These are phyloP conservation scores for Naganishia onofrii DNA, from an alignment of 768 basidiomycete species.

Conservation along the genomic window DNA sequence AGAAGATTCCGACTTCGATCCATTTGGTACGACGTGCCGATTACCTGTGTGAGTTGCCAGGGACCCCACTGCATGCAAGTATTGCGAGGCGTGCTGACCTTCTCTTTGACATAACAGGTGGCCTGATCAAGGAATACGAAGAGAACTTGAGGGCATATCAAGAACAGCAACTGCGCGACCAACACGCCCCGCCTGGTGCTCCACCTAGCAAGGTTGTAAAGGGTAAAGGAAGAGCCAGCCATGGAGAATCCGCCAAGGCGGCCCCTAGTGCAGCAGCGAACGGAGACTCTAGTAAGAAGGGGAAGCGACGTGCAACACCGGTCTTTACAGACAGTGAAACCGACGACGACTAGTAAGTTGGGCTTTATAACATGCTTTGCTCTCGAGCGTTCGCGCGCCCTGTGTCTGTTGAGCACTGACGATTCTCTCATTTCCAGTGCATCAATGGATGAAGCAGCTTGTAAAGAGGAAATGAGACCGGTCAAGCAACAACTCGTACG, in stretches of 20 bases:
- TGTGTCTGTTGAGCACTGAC: background rate
- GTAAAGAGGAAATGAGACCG: constrained; percentile 91
- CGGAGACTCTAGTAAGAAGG: constrained; percentile 63
- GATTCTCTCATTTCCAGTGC: constrained; percentile 58
- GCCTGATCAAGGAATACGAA: constrained; percentile 49
- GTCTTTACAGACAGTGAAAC: constrained; percentile 92
- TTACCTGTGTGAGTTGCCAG: constrained; percentile 60
- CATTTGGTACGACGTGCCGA: constrained; percentile 96
- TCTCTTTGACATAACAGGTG: constrained; percentile 31
- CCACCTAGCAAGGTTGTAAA: constrained; percentile 13
- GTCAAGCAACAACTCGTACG: constrained; percentile 92
- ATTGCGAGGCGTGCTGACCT: background rate
- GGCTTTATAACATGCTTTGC: background rate
- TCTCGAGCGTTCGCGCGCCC: background rate
- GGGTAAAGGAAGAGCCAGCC: constrained; percentile 7
- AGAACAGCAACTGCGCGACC: constrained; percentile 40
- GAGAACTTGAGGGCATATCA: constrained; percentile 44
- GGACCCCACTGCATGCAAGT: background rate
- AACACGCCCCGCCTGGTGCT: constrained; percentile 15
- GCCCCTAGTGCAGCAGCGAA: constrained; percentile 61
- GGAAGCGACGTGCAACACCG: constrained; percentile 88
- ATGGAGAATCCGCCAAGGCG: constrained; percentile 18
- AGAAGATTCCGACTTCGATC: constrained; percentile 87
- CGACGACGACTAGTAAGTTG: constrained; percentile 81
- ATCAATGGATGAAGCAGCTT: constrained; percentile 88